Evolutionary conservation across 2,329 filamentous ascomycete species (phyloP).

Genomic region (Epichloe aotearoae): DNA sequence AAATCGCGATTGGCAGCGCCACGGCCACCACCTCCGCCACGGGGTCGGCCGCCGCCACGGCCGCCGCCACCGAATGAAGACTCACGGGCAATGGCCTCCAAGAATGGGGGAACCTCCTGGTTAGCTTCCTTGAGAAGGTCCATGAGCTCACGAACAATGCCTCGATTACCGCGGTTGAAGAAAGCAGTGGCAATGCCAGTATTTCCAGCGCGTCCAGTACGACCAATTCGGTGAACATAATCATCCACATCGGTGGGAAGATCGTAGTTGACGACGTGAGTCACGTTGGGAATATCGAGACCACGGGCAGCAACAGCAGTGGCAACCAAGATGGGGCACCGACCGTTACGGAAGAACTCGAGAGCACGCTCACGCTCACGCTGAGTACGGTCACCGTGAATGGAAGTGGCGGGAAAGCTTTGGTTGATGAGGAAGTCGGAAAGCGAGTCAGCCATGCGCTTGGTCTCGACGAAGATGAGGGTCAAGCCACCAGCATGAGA

Average conservation of each 20-base stretch:
- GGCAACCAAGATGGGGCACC: slow-evolving; percentile 91
- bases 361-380: slow-evolving; percentile 96
- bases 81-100: slow-evolving; percentile 95
- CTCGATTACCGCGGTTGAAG: slow-evolving; percentile 99
- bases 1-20: slow-evolving; percentile 73
- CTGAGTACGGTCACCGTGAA: slow-evolving; percentile 96
- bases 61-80: slow-evolving; percentile 68
- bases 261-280: slow-evolving; percentile 97
- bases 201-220: slow-evolving; percentile 98
- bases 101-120: slow-evolving; percentile 87
- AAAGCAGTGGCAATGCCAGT: slow-evolving; percentile 97
- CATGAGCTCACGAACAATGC: slow-evolving; percentile 89
- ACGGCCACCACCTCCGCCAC: slow-evolving; percentile 50
- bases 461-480: slow-evolving; percentile 97
- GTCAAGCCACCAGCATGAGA: slow-evolving; percentile 82
- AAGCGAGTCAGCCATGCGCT: slow-evolving; percentile 96
- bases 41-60: slow-evolving; percentile 42
- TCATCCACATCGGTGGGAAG: slow-evolving; percentile 98
- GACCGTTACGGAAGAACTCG: slow-evolving; percentile 92
- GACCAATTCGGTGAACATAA: slow-evolving; percentile 98
- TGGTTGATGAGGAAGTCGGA: slow-evolving; percentile 99
- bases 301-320: slow-evolving; percentile 88
- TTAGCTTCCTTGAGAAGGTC: slow-evolving; percentile 99
- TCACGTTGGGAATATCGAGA: slow-evolving; percentile 92
- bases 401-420: slow-evolving; percentile 94